Conservation (phyloP, 345 rosid species). For the Brassica cretica region DNA sequence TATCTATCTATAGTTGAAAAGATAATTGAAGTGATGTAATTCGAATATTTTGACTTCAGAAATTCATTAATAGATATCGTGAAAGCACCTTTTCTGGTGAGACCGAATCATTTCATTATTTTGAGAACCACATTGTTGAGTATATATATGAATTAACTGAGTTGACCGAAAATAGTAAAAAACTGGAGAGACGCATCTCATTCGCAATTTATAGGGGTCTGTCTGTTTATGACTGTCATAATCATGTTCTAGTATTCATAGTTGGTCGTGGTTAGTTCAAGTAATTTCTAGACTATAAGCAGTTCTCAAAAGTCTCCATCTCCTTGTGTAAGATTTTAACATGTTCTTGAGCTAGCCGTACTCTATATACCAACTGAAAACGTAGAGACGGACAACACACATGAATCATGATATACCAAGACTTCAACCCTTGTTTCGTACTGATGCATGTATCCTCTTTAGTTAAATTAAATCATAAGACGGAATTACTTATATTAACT, state of each 20-base stretch:
- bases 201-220: background rate
- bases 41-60: background rate
- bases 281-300: background rate
- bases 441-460: background rate
- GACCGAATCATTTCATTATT: background rate
- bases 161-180: background rate
- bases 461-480: background rate
- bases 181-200: background rate
- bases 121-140: background rate
- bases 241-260: background rate
- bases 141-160: background rate
- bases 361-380: background rate
- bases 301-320: background rate
- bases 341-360: background rate
- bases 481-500: background rate
- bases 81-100: background rate
- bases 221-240: background rate
- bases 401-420: background rate
- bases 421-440: background rate
- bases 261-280: background rate
- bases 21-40: constrained; percentile 14
- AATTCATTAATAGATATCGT: background rate
- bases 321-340: background rate
- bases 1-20: background rate
- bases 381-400: background rate